Conservation (phyloP, 2,329 filamentous ascomycete species). For the Verticillium klebahnii region DNA sequence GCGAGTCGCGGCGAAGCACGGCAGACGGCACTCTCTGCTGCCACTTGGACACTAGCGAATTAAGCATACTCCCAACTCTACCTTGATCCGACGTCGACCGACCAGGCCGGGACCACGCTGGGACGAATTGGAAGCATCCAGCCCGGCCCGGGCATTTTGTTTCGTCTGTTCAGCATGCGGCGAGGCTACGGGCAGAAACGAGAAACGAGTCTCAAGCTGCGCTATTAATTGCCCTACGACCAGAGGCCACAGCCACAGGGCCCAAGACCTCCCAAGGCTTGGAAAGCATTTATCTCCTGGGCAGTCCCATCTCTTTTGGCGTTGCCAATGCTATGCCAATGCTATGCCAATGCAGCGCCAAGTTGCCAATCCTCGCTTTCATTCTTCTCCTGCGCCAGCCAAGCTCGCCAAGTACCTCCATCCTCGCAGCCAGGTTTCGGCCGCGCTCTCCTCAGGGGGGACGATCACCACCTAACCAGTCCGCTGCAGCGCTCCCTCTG, state of each 20-base stretch:
- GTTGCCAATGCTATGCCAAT: constrained; percentile 1
- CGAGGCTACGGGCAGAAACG: background rate
- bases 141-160: background rate
- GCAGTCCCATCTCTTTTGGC: background rate
- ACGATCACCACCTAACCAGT: background rate
- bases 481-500: background rate
- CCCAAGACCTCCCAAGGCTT: background rate
- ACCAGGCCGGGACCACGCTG: background rate
- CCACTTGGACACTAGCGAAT: background rate
- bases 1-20: background rate
- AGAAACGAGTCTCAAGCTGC: background rate
- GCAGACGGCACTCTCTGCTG: background rate
- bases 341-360: background rate
- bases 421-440: constrained; percentile 2
- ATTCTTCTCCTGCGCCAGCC: constrained; percentile 1
- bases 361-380: constrained; percentile 1
- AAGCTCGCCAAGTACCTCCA: constrained; percentile 1
- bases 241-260: background rate
- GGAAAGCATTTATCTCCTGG: constrained; percentile 3
- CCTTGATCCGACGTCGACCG: background rate
- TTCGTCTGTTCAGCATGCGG: background rate
- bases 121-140: background rate
- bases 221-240: background rate
- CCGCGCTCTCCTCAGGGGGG: background rate
- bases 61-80: background rate